phyloP scores from a whole-genome alignment of 2,329 filamentous ascomycete genomes.

The Amphichorda felina region DNA sequence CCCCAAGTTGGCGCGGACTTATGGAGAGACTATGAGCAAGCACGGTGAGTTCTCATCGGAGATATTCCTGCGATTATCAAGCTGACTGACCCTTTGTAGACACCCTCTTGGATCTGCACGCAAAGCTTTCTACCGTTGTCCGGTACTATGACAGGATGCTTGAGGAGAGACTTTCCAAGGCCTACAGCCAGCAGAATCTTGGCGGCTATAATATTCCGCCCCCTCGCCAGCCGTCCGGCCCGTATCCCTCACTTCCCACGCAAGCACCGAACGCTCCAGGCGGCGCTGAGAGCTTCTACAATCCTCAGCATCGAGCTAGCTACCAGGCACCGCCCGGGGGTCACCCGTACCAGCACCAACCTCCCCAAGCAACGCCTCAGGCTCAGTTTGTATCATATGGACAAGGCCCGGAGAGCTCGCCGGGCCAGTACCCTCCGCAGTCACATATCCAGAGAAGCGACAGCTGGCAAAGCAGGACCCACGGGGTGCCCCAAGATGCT shows the following conservation, averaged over 20 bases:
- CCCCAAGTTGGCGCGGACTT: conserved; percentile 87
- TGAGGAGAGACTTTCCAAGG: conserved; percentile 85
- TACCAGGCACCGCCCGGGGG: conserved; percentile 36
- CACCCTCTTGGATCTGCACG: conserved; percentile 84
- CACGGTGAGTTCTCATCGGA: conserved; percentile 52
- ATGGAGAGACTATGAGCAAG: conserved; percentile 99
- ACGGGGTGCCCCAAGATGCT: conserved; percentile 17
- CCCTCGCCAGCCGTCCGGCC: conserved; percentile 37
- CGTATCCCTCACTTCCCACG: conserved; percentile 61
- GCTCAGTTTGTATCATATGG: conserved; percentile 30
- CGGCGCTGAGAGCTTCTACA: conserved; percentile 73
- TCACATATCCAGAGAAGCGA: conserved; percentile 34
- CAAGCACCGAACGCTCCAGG: conserved; percentile 33
- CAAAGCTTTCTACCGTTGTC: conserved; percentile 90
- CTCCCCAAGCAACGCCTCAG: conserved; percentile 21
- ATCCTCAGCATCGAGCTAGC: conserved; percentile 42
- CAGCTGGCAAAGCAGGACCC: conserved; percentile 34
- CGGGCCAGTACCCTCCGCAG: conserved; percentile 30
- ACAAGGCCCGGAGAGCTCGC: conserved; percentile 25
- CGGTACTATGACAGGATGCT: conserved; percentile 97
- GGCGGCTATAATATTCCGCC: conserved; percentile 50
- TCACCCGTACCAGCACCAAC: conserved; percentile 17
- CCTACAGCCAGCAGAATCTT: conserved; percentile 72
- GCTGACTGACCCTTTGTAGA: conserved; percentile 49
- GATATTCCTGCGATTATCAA: neutral